Evolutionary conservation across 73 alveolate species (phyloP).

Genomic region (Paramecium pentaurelia): DNA sequence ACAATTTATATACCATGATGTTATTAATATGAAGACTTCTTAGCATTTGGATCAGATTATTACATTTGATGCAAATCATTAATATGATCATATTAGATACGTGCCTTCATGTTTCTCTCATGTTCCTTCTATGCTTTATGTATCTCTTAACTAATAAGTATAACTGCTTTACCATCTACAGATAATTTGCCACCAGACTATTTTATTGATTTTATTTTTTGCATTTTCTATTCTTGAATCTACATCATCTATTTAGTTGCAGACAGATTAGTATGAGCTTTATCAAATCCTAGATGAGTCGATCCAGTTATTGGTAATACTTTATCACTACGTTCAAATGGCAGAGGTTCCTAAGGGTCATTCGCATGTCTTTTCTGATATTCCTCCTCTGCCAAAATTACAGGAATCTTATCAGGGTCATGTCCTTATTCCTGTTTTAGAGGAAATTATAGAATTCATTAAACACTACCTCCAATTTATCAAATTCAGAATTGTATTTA

Average conservation of each 20-base stretch:
- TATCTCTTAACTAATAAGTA: neutral
- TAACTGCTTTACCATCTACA: conserved; percentile 29
- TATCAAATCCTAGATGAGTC: conserved; percentile 60
- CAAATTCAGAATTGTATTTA: conserved; percentile 52
- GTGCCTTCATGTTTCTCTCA: conserved; percentile 54
- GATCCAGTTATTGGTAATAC: conserved; percentile 58
- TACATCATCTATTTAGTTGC: conserved; percentile 53
- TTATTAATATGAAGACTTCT: conserved; percentile 41
- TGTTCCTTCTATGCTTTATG: conserved; percentile 47
- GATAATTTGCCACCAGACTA: conserved; percentile 32
- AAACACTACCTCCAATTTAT: conserved; percentile 35
- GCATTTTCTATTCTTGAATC: conserved; percentile 41
- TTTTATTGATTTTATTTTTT: conserved; percentile 39
- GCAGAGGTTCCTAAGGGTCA: conserved; percentile 42
- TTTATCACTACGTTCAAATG: conserved; percentile 56
- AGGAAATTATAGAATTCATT: neutral
- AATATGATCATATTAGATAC: conserved; percentile 55
- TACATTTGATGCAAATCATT: conserved; percentile 56
- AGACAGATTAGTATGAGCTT: conserved; percentile 54
- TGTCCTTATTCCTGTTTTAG: conserved; percentile 49
- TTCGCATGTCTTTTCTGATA: conserved; percentile 55
- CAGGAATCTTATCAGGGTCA: conserved; percentile 59
- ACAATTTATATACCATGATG: neutral
- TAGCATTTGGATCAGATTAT: conserved; percentile 21
- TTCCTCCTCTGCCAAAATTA: conserved; percentile 33